These are phyloP conservation scores for Colletotrichum lupini DNA, from an alignment of 2,329 filamentous ascomycete species.

Conservation along the genomic window DNA sequence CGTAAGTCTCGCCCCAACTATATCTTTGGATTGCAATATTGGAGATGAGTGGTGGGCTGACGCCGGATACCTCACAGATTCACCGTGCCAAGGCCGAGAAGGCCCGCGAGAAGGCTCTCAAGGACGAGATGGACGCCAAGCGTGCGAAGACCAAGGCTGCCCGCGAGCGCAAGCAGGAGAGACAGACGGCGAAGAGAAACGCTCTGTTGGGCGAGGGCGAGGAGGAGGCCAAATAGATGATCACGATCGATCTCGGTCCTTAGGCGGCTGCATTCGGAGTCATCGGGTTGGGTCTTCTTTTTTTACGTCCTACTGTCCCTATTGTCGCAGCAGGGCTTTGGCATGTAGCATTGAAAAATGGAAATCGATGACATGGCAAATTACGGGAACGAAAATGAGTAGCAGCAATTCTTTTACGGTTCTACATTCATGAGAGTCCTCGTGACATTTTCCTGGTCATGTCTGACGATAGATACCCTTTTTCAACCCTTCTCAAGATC, in stretches of 20 bases:
- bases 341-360: conserved; percentile 69
- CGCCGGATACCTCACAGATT: conserved; percentile 70
- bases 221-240: conserved; percentile 62
- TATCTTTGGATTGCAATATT: background rate
- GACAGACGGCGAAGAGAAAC: conserved; percentile 89
- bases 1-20: conserved; percentile 73
- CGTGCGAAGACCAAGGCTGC: conserved; percentile 99
- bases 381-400: conserved; percentile 37
- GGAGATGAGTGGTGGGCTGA: conserved; percentile 34
- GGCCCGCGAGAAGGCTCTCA: conserved; percentile 92
- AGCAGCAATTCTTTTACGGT: conserved; percentile 34
- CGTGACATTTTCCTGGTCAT: background rate
- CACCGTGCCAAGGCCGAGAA: conserved; percentile 99
- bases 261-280: conserved; percentile 70
- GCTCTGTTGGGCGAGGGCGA: conserved; percentile 81
- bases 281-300: conserved; percentile 66
- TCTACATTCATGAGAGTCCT: conserved; percentile 3
- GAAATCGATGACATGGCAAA: conserved; percentile 51
- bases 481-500: background rate
- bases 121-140: conserved; percentile 99
- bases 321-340: conserved; percentile 63
- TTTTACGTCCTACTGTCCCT: conserved; percentile 58
- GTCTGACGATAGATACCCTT: background rate
- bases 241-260: conserved; percentile 56
- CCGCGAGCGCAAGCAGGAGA: conserved; percentile 97